Evolutionary conservation across 2,329 filamentous ascomycete species (phyloP), one percentile per base, ranked within the genome.

Genomic region (Penicillium verrucosum): DNA sequence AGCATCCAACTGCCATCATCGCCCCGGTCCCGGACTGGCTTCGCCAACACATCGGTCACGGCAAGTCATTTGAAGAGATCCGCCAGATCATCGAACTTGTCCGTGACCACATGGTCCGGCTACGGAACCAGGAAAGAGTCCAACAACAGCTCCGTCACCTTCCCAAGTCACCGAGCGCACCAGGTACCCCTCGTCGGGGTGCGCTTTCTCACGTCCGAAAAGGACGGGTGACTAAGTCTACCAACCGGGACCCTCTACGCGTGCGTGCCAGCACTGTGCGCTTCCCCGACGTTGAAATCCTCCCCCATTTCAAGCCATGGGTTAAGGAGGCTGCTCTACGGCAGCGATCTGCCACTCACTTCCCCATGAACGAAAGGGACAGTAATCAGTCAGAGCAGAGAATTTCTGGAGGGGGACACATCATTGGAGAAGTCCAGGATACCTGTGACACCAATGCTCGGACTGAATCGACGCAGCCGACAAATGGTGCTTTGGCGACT

Each of bases 221-320:
- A 30, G 38, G 29, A 14, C 49, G 49, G 10, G 25, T 18, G 8
- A 3, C 16, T 6, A 44, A 27, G 12, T 4, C 14, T 1, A 21
- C 14, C 9, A 14, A 11, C 7, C 40, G 21, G 2, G 21, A 43
- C 6, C 18, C 18, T 9, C 9, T 34, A 4, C 54, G 48, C 8
- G 18, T 47, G 11, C 57, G 47, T 4, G 4, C 40, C 3, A 65
- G 59, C 32, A 44, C 34, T 1, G 59, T 60, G 8, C 60, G 60
- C 21, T 77, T 77, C 49, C 74, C 74, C 0, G 74, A 77, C 61
- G 70, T 77, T 40, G 74, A 76, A 58, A 74, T 76, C 40, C 57
- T 77, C 42, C 74, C 74, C 1, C 66, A 60, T 5, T 73, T 75
- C 54, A 41, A 59, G 51, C 49, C 42, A 21, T 62, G 60, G 59